Evolutionary conservation across 257 asterid species (phyloP).

Genomic region (Ilex aquifolium): DNA sequence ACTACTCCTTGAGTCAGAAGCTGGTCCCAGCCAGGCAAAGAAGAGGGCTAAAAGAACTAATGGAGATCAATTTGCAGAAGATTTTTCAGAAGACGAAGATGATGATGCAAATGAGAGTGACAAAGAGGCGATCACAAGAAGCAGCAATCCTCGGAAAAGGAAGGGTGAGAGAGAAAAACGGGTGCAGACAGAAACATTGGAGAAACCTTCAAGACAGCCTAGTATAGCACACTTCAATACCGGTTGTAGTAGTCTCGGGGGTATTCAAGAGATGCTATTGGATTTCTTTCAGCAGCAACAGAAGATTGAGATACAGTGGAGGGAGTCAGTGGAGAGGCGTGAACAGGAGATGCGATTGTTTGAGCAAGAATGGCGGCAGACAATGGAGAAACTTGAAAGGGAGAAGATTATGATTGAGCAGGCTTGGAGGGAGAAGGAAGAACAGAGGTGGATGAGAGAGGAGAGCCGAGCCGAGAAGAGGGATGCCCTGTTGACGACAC

Average conservation of each 20-base stretch:
- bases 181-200: slow-evolving; percentile 15
- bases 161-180: slow-evolving; percentile 25
- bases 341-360: slow-evolving; percentile 45
- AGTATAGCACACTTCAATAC: slow-evolving; percentile 6
- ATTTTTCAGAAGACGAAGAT: slow-evolving; percentile 22
- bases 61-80: slow-evolving; percentile 32
- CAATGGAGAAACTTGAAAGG: slow-evolving; percentile 59
- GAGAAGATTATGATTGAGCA: slow-evolving; percentile 54
- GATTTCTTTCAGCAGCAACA: slow-evolving; percentile 53
- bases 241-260: slow-evolving; percentile 10
- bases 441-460: slow-evolving; percentile 46
- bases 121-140: slow-evolving; percentile 18
- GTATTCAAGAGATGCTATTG: slow-evolving; percentile 34
- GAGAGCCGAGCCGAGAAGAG: slow-evolving; percentile 69
- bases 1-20: slow-evolving; percentile 20
- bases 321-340: slow-evolving; percentile 44
- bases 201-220: slow-evolving; percentile 12
- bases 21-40: slow-evolving; percentile 20
- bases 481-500: slow-evolving; percentile 54
- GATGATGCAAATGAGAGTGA: slow-evolving; percentile 29
- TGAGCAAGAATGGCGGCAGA: slow-evolving; percentile 58
- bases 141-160: slow-evolving; percentile 21
- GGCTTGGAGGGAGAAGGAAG: slow-evolving; percentile 64
- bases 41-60: slow-evolving; percentile 23
- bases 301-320: slow-evolving; percentile 58